phyloP scores from a whole-genome alignment of 441 rosid species.

The Erodium trifolium region DNA sequence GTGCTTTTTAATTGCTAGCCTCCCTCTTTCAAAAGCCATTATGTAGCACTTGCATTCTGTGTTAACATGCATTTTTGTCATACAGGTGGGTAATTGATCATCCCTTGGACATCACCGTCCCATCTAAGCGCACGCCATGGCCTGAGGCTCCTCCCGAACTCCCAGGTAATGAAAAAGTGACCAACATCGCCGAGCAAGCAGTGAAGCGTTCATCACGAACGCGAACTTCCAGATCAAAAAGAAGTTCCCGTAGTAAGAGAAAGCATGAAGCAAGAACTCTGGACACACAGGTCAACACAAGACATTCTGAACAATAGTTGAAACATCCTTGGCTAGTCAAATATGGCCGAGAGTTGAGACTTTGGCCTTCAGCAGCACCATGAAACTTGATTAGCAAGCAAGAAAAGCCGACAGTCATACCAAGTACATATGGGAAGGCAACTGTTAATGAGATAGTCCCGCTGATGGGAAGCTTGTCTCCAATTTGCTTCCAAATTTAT shows the following conservation, averaged over 20 bases:
- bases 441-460: too few relatives aligned
- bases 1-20: too few relatives aligned
- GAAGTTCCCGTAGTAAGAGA: constrained; percentile 51
- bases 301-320: constrained; percentile 40
- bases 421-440: too few relatives aligned
- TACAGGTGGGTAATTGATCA: constrained; percentile 48
- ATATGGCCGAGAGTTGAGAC: too few relatives aligned
- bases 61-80: not conserved
- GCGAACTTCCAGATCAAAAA: constrained; percentile 27
- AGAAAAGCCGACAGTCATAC: too few relatives aligned
- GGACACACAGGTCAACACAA: constrained; percentile 34
- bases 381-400: too few relatives aligned
- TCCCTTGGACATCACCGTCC: constrained; percentile 55
- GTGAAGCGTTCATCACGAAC: constrained; percentile 38
- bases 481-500: too few relatives aligned
- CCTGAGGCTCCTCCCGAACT: constrained; percentile 92
- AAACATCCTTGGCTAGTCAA: constrained; percentile 7
- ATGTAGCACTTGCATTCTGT: too few relatives aligned
- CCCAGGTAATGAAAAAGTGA: constrained; percentile 38
- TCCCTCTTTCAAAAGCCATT: too few relatives aligned
- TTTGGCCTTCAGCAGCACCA: too few relatives aligned
- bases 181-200: constrained; percentile 9
- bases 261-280: constrained; percentile 52
- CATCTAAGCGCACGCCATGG: constrained; percentile 83
- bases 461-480: too few relatives aligned